phyloP scores from a whole-genome alignment of 306 rosid genomes.

The Macrotyloma uniflorum region DNA sequence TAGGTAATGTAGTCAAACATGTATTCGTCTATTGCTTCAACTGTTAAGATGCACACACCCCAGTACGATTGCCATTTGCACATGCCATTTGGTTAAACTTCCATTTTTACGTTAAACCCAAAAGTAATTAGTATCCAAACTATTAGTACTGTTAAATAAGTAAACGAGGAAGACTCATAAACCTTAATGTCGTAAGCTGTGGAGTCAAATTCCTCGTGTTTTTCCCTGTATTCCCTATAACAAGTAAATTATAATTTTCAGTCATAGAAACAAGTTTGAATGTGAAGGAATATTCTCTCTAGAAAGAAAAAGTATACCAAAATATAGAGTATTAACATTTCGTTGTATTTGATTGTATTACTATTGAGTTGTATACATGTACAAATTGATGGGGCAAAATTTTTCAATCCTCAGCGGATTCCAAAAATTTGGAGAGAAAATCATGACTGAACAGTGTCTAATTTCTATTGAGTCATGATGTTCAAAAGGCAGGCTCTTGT shows the following conservation, averaged over 20 bases:
- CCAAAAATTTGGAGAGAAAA: conserved; percentile 2
- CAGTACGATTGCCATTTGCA: no score
- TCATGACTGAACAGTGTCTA: conserved; percentile 5
- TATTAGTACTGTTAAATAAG: no score
- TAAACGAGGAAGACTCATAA: no score
- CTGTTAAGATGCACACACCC: no score
- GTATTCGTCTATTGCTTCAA: no score
- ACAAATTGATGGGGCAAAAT: conserved; percentile 16
- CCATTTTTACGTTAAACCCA: no score
- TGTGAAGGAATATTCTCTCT: neutral
- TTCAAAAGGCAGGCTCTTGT: conserved; percentile 64
- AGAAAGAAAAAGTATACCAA: neutral
- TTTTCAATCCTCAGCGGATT: conserved; percentile 12
- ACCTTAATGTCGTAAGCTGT: no score
- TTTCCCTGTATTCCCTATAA: no score
- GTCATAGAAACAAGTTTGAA: neutral
- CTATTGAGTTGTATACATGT: conserved; percentile 22
- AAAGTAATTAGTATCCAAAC: no score
- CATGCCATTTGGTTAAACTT: no score
- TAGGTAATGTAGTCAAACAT: no score
- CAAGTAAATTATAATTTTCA: neutral
- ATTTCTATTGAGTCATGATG: conserved; percentile 48
- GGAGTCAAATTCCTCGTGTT: no score
- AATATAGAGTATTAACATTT: neutral
- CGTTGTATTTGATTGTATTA: neutral